Conservation (phyloP, 2,329 filamentous ascomycete species). For the Trichophyton simii region DNA sequence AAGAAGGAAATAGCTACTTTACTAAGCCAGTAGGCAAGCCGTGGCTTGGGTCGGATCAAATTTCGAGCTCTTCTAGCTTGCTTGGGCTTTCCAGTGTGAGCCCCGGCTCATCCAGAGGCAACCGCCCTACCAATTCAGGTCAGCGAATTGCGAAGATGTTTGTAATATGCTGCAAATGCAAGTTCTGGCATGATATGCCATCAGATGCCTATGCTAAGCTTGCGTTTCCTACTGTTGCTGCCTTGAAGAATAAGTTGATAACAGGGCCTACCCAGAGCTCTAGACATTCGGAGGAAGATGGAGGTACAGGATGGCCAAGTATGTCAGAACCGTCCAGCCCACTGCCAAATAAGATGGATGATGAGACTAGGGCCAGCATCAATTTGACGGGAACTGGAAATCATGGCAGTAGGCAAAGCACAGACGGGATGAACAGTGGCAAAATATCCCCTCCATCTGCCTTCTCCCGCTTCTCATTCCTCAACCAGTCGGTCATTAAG, state of each 20-base stretch:
- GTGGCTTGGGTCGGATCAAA: neutral
- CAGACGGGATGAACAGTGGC: neutral
- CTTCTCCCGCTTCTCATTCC: neutral
- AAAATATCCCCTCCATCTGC: neutral
- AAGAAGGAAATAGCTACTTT: neutral
- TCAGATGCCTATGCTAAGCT: conserved; percentile 28
- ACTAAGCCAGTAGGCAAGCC: conserved; percentile 1
- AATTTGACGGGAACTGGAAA: neutral
- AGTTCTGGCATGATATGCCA: conserved; percentile 33
- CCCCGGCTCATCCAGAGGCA: neutral
- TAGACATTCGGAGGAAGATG: neutral
- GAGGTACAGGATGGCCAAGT: neutral
- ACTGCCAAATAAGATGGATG: neutral
- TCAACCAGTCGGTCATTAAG: conserved; percentile 21
- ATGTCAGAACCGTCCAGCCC: neutral
- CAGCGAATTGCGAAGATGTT: conserved; percentile 27
- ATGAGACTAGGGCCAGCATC: neutral
- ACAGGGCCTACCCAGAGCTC: neutral
- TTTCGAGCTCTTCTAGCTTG: conserved; percentile 5
- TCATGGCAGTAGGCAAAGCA: neutral
- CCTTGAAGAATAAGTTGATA: neutral
- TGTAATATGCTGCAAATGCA: conserved; percentile 33
- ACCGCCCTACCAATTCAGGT: neutral
- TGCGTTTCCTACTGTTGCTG: conserved; percentile 16
- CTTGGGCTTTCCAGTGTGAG: neutral